A percentile compares a stretch with the other conserved stretches of the same genome.
These are phyloP conservation scores for Cutaneotrichosporon sp. DNA, from an alignment of 1,284 basidiomycete genomes.

Conservation along the genomic window DNA sequence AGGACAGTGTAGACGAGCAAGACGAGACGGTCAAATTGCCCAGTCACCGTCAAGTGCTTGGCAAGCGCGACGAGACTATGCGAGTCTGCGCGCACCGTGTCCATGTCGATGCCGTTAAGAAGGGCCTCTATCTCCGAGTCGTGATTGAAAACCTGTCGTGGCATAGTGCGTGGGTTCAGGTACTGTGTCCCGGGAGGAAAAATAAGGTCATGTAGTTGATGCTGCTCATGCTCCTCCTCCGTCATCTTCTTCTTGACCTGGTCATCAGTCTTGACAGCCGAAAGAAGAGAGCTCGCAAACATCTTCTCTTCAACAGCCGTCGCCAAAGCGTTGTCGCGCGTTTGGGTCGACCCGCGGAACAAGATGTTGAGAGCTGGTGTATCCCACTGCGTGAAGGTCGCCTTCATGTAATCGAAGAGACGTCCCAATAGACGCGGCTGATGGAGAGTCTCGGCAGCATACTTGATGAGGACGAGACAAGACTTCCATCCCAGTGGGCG, in stretches of 20 bases:
- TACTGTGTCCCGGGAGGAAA: neutral
- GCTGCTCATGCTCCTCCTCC: neutral
- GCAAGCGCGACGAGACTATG: conserved; percentile 32
- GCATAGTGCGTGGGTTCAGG: neutral
- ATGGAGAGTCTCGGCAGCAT: conserved; percentile 34
- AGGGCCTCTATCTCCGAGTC: neutral
- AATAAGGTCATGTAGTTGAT: neutral
- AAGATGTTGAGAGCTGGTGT: conserved; percentile 26
- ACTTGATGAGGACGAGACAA: conserved; percentile 40
- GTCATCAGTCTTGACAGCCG: neutral
- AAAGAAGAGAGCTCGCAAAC: conserved; percentile 11
- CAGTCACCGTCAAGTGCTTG: conserved; percentile 32
- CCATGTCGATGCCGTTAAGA: conserved; percentile 1
- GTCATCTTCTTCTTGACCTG: neutral
- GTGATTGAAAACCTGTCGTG: neutral
- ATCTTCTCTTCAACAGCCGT: conserved; percentile 16
- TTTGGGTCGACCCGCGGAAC: conserved; percentile 26
- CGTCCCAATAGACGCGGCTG: conserved; percentile 29
- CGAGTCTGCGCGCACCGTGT: conserved; percentile 1
- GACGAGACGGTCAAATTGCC: conserved; percentile 35
- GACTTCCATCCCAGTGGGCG: conserved; percentile 40
- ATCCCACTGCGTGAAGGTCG: conserved; percentile 13
- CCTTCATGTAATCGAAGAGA: conserved; percentile 40
- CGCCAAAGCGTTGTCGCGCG: conserved; percentile 10
- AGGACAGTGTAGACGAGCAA: conserved; percentile 33